A percentile compares a stretch with the other conserved stretches of the same genome.
Conservation (phyloP, 345 rosid species). For the Acer negundo region DNA sequence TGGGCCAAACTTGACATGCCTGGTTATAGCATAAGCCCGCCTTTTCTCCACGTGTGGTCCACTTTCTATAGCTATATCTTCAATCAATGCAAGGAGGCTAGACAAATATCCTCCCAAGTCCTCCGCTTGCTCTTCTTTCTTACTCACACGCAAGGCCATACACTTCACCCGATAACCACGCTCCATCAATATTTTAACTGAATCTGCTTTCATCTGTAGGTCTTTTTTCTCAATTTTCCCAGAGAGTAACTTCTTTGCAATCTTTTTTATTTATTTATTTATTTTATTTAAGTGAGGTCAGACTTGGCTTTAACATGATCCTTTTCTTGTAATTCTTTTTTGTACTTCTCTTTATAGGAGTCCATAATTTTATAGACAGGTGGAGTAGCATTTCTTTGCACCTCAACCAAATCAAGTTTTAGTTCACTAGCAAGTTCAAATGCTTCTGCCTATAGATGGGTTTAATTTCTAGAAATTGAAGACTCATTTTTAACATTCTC, state of each 20-base stretch:
- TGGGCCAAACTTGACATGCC: slow-evolving; percentile 75
- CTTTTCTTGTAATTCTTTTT: slow-evolving; percentile 37
- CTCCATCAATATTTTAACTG: slow-evolving; percentile 63
- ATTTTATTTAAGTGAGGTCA: slow-evolving; percentile 28
- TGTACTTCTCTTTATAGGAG: slow-evolving; percentile 43
- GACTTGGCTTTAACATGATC: slow-evolving; percentile 58
- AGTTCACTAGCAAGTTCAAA: slow-evolving; percentile 41
- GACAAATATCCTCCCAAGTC: slow-evolving; percentile 63
- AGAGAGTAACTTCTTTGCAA: slow-evolving; percentile 70
- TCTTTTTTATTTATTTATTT: slow-evolving; percentile 43
- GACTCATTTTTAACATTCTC: no score
- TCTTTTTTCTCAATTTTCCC: slow-evolving; percentile 77
- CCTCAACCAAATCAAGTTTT: slow-evolving; percentile 64
- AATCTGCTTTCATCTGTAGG: slow-evolving; percentile 70
- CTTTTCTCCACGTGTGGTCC: slow-evolving; percentile 61
- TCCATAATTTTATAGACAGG: slow-evolving; percentile 72
- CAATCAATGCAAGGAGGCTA: slow-evolving; percentile 56
- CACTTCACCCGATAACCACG: slow-evolving; percentile 94
- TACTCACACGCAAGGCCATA: slow-evolving; percentile 50
- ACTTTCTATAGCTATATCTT: slow-evolving; percentile 62
- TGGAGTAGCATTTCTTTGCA: slow-evolving; percentile 46
- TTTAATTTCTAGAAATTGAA: no score
- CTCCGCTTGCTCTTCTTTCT: slow-evolving; percentile 58
- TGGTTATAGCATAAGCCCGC: slow-evolving; percentile 63
- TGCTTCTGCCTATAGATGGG: slow-evolving; percentile 33